A percentile compares a stretch with the other conserved stretches of the same genome.
These are phyloP conservation scores for Talaromyces sp. DNA, from an alignment of 2,329 filamentous ascomycete genomes.

Conservation along the genomic window DNA sequence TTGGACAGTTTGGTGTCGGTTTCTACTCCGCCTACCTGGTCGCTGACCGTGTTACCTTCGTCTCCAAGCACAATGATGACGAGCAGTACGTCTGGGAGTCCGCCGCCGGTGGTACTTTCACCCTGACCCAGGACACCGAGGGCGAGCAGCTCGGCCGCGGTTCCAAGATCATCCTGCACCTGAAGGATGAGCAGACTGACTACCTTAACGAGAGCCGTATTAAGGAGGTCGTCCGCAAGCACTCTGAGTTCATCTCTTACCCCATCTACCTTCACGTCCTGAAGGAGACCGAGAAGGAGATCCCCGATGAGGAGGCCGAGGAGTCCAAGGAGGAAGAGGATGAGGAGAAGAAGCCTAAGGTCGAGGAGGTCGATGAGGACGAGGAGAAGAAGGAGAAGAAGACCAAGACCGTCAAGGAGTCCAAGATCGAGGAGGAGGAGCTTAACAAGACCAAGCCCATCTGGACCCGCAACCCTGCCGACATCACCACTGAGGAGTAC, in stretches of 20 bases:
- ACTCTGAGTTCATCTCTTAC: slow-evolving; percentile 99
- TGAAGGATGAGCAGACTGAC: slow-evolving; percentile 98
- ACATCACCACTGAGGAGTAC: slow-evolving; percentile 96
- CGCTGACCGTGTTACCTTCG: slow-evolving; percentile 89
- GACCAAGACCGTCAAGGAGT: slow-evolving; percentile 99
- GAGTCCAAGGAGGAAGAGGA: slow-evolving; percentile 72
- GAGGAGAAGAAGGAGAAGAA: slow-evolving; percentile 84
- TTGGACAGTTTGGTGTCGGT: slow-evolving; percentile 99
- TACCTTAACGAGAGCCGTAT: slow-evolving; percentile 99
- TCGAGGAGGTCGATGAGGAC: slow-evolving; percentile 88
- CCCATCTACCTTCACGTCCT: slow-evolving; percentile 99
- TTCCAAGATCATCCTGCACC: slow-evolving; percentile 96
- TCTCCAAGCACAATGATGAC: slow-evolving; percentile 99
- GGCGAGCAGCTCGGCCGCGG: slow-evolving; percentile 89
- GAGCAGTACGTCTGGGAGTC: slow-evolving; percentile 99
- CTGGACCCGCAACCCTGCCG: slow-evolving; percentile 96
- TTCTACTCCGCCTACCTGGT: slow-evolving; percentile 99
- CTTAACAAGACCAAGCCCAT: slow-evolving; percentile 99
- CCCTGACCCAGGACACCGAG: slow-evolving; percentile 84
- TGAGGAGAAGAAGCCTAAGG: slow-evolving; percentile 93
- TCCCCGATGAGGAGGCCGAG: slow-evolving; percentile 92
- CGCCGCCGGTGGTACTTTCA: slow-evolving; percentile 95
- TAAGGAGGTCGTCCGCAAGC: slow-evolving; percentile 99
- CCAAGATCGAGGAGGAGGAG: slow-evolving; percentile 97
- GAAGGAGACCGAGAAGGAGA: slow-evolving; percentile 99